A percentile compares a stretch with the other conserved stretches of the same genome.
Evolutionary conservation across 441 rosid genomes (phyloP).

Genomic region (Manihot esculenta): DNA sequence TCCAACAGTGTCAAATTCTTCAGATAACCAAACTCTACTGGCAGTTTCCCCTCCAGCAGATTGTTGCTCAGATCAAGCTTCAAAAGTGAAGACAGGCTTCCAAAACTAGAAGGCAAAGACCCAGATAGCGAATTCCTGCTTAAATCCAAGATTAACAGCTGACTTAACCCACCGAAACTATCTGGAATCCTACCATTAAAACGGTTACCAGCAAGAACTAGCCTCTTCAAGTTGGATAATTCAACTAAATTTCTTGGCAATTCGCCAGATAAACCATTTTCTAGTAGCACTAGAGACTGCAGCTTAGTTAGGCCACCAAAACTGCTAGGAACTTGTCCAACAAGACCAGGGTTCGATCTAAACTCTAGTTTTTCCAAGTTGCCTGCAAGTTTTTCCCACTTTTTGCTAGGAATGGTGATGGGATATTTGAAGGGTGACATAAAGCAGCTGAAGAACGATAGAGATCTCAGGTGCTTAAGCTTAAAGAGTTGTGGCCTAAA

Average conservation of each 20-base stretch:
- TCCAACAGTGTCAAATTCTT: conserved; percentile 34
- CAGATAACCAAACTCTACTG: conserved; percentile 21
- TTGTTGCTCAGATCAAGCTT: conserved; percentile 41
- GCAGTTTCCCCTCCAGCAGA: conserved; percentile 25
- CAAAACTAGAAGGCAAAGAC: conserved; percentile 27
- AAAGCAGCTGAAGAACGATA: conserved; percentile 72
- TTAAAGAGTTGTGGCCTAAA: conserved; percentile 67
- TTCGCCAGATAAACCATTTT: conserved; percentile 63
- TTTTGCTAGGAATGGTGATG: conserved; percentile 34
- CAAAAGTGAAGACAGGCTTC: conserved; percentile 28
- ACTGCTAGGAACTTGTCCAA: conserved; percentile 58
- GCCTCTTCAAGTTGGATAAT: conserved; percentile 52
- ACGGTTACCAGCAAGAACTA: conserved; percentile 68
- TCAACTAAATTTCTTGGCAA: conserved; percentile 33
- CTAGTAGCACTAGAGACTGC: conserved; percentile 66
- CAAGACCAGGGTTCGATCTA: conserved; percentile 72
- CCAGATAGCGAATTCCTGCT: conserved; percentile 38
- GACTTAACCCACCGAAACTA: conserved; percentile 39
- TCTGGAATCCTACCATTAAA: conserved; percentile 63
- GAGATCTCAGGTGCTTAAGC: conserved; percentile 70
- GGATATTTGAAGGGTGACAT: conserved; percentile 43
- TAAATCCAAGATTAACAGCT: conserved; percentile 34
- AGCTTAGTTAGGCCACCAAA: conserved; percentile 58
- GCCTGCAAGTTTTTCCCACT: conserved; percentile 57
- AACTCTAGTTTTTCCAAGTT: conserved; percentile 71